phyloP scores from a whole-genome alignment of 106 monocot species.

The Agapanthus africanus region DNA sequence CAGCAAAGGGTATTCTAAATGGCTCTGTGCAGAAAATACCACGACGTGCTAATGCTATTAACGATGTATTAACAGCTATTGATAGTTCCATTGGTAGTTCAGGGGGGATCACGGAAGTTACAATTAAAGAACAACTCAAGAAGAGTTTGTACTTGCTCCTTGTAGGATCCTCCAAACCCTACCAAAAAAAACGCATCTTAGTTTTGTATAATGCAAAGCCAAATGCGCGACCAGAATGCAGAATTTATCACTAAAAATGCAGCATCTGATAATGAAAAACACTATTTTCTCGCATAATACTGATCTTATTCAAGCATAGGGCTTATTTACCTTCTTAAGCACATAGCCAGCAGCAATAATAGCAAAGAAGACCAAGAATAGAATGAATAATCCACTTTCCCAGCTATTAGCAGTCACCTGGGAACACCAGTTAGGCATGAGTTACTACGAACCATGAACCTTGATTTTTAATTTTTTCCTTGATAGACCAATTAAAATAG shows the following conservation, averaged over 20 bases:
- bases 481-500: neutral
- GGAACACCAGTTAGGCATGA: slow-evolving; percentile 13
- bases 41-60: slow-evolving; percentile 92
- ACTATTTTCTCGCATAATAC: neutral
- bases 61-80: slow-evolving; percentile 99
- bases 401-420: slow-evolving; percentile 98
- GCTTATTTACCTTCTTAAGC: slow-evolving; percentile 74
- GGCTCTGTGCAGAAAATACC: slow-evolving; percentile 99
- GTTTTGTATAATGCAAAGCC: neutral
- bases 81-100: slow-evolving; percentile 99
- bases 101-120: slow-evolving; percentile 98
- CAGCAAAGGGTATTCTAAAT: slow-evolving; percentile 99
- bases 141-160: slow-evolving; percentile 98
- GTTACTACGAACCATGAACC: neutral
- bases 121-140: slow-evolving; percentile 93
- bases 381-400: slow-evolving; percentile 97
- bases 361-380: slow-evolving; percentile 96
- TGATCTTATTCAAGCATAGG: neutral
- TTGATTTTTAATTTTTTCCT: no score
- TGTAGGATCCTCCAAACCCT: slow-evolving; percentile 98
- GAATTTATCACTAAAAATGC: neutral
- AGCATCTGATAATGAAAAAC: neutral
- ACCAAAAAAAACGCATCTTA: neutral
- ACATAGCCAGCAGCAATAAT: slow-evolving; percentile 99
- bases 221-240: neutral